Evolutionary conservation across 1,284 basidiomycete species (phyloP), one percentile per base, ranked within the genome.

Genomic region (Bjerkandera adusta): DNA sequence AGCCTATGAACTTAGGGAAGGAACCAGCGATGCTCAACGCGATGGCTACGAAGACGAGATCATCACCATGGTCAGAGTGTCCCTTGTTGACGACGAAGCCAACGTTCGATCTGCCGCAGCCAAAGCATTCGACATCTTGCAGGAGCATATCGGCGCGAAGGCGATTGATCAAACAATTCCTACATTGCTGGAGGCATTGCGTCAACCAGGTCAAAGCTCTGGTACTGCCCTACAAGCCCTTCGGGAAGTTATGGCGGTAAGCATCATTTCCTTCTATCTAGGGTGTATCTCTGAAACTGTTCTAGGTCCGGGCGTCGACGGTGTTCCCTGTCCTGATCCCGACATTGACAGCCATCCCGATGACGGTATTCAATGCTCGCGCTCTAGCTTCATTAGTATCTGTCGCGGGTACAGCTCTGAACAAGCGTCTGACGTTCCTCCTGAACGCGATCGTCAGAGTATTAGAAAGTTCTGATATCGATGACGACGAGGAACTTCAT

Each of bases 311-410:
- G 42, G 90, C 94, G 10, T 77, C 86, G 36, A 94, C 90, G 11
- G 95, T 99, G 41, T 98, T 99, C 89, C 97, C 97, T 0, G 90
- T 97, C n/a, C 73, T 99, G 45, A 92, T 99, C 42, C 97, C 96
- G 0, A 95, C 94, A 5, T 76, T 99, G 52, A 94, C 91, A 30
- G 82, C 86, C 4, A 81, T 81, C 29, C 96, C 96, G 0, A 95
- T 99, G 79, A 87, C 92, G 2, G 83, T 89, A 3, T 97, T 97
- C 83, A 98, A 99, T 62, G 92, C 92, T n/a, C 83, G 87, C 15
- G 96, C 96, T 3, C 72, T 99, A 10, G 87, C 86, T 2, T 87
- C 92, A 0, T 76, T 99, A 33, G 93, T 98, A 13, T 89, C 89
- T 4, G 96, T 98, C 5, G 96, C 97, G 30, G 96, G 96, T 6